These are phyloP conservation scores for Bisporella sp. DNA, from an alignment of 2,329 filamentous ascomycete genomes.

Conservation along the genomic window DNA sequence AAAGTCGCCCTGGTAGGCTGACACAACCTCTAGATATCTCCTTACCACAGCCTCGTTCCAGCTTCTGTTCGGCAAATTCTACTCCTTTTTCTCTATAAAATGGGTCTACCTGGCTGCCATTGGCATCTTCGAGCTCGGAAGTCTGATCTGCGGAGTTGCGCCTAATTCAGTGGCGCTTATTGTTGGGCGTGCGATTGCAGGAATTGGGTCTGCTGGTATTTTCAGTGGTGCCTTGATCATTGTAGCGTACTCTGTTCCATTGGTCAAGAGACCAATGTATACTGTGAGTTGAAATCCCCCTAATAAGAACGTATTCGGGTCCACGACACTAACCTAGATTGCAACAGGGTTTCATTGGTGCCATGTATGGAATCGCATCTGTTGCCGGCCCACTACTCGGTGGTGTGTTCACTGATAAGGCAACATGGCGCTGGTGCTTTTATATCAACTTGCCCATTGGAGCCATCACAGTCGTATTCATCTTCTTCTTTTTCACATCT, in stretches of 20 bases:
- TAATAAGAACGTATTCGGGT: too few relatives aligned
- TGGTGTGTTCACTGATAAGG: constrained; percentile 21
- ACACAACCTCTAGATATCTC: constrained; percentile 35
- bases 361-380: constrained; percentile 24
- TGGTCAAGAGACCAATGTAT: constrained; percentile 22
- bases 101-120: constrained; percentile 24
- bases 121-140: constrained; percentile 25
- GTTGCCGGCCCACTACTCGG: constrained; percentile 28
- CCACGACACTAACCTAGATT: too few relatives aligned
- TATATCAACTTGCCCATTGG: constrained; percentile 26
- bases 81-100: constrained; percentile 27
- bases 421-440: constrained; percentile 27
- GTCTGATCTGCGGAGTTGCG: constrained; percentile 23
- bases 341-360: constrained; percentile 18
- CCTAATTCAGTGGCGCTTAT: constrained; percentile 26
- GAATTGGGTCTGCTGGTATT: constrained; percentile 28
- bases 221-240: constrained; percentile 30
- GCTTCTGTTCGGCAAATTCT: constrained; percentile 26
- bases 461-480: constrained; percentile 30
- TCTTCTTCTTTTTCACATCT: constrained; percentile 34
- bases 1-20: constrained; percentile 28
- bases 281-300: constrained; percentile 8
- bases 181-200: constrained; percentile 25
- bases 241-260: constrained; percentile 21
- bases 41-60: constrained; percentile 29